Evolutionary conservation across 306 rosid species (phyloP), one percentile per base, ranked within the genome.

Genomic region (Cicer judaicum): DNA sequence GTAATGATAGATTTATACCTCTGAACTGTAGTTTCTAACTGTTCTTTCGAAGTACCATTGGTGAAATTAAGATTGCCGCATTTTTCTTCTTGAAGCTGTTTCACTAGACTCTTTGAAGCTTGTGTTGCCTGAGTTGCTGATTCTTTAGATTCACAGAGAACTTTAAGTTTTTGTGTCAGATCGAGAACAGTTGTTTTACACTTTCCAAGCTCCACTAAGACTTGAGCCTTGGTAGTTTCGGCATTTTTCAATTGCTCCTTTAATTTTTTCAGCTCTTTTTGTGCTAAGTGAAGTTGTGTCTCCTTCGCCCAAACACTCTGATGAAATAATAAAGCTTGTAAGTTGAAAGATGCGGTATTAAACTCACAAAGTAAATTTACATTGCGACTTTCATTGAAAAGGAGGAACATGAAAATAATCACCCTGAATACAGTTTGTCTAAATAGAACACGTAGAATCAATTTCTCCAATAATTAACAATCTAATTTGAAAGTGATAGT

Each of bases 271-370:
- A 95, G 81, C 77, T 92, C 93, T 77, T 87, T 90, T 68, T 78
- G 88, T 18, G 89, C 87, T 78, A 90, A 70, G 78, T 89, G 99
- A 84, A 92, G 91, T 74, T 89, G 89, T 39, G 96, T 86, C 87
- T 92, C 97, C 65, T 92, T 95, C 65, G 85, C 96, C 84, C 89
- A 70, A 40, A 92, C 95, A 78, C 93, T 84, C 99, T 95, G 83
- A 64, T 6, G 44, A 80, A 83, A 69, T 74, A 82, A 77, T 67
- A 82, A 52, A 57, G 18, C 57, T 62, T 18, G 53, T 59, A 34
- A 81, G 77, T 79, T 57, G 7, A 42, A 40, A 53, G 21, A 42
- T 42, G 65, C 39, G 21, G 39, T 10, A 62, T 16, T 6, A 46
- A 21, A 62, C 39, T 7, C 65, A 44, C 38, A 52, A 6, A 36